Percentiles rank a stretch among this genome's conserved stretches.
These are phyloP conservation scores for Beauveria asiatica DNA, from an alignment of 2,329 filamentous ascomycete genomes.

Conservation along the genomic window DNA sequence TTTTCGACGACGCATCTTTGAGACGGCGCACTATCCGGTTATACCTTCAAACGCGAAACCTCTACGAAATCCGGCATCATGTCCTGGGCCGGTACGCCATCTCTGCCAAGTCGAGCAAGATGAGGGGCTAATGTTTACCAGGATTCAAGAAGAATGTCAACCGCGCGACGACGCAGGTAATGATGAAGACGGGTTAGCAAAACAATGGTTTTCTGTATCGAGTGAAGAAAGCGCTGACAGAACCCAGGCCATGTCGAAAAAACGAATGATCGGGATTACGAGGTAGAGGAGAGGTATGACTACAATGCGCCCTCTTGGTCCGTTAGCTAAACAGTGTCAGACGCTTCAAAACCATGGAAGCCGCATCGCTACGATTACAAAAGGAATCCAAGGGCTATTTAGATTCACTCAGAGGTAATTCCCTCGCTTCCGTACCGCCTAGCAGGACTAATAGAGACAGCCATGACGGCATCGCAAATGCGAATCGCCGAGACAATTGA, in stretches of 20 bases:
- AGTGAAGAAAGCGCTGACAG: conserved; percentile 11
- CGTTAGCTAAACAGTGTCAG: conserved; percentile 36
- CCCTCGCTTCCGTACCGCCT: background rate
- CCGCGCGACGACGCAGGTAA: conserved; percentile 97
- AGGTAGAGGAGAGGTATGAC: conserved; percentile 79
- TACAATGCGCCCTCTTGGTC: conserved; percentile 4
- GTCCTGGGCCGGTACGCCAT: conserved; percentile 60
- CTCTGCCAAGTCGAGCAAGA: conserved; percentile 20
- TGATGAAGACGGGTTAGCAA: conserved; percentile 90
- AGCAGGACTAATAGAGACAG: conserved; percentile 32
- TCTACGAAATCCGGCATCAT: conserved; percentile 32
- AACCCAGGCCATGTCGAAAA: conserved; percentile 82
- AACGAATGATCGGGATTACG: conserved; percentile 97
- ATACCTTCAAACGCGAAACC: background rate
- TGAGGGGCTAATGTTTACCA: conserved; percentile 24
- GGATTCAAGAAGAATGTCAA: conserved; percentile 83
- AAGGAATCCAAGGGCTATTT: conserved; percentile 98
- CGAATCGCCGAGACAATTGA: conserved; percentile 98
- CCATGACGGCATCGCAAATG: conserved; percentile 99
- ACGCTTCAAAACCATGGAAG: conserved; percentile 95
- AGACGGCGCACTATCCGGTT: background rate
- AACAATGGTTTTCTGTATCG: background rate
- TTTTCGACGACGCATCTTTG: background rate
- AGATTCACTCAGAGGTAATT: conserved; percentile 77
- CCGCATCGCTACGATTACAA: conserved; percentile 81